Evolutionary conservation across 768 basidiomycete species (phyloP), one percentile per base, ranked within the genome.

Genomic region (Termitomyces sp.): DNA sequence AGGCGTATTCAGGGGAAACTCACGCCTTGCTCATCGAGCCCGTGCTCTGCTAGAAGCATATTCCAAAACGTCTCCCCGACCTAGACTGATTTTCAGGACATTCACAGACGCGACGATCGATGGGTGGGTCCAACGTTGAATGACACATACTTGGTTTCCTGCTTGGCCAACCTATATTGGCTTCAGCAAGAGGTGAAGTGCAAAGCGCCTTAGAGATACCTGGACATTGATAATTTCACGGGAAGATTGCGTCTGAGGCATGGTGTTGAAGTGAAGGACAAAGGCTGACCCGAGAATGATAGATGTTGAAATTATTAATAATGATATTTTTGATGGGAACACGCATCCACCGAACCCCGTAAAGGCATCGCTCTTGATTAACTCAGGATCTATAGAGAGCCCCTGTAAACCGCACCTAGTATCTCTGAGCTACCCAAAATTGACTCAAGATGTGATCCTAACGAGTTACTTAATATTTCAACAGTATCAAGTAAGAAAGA

Each of bases 41-140:
- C 93, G 70, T 94, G 93, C 73, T 94, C 92, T 16, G 84, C 82
- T 24, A 97, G 79, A 56, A 96, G 82, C 81, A 88, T 86, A 59
- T 87, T 78, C 94, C 94, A 97, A 71, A 96, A 98, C 46, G 81
- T 80, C 65, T 91, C 89, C 53, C 93, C 92, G 45, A 91, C 82
- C 77, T 79, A 68, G n/a, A 47, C 40, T 58, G 49, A 52, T 52
- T 59, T 67, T 53, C 50, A 60, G 54, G 59, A 58, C 67, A 61
- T 62, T 63, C 52, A 53, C 57, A 72, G 87, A 86, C 65, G 87
- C 88, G 61, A 87, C 85, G 30, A 87, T 87, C 84, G 86, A 65
- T 63, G 51, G 46, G 59, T 60, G 60, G 40, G 46, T 46, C 38
- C 53, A 16, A 45, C 56, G 48, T 35, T 54, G 49, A 52, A 54